Evolutionary conservation across 352 stramenopile genomes (phyloP).

Genomic region (Phytophthora brassicae): DNA sequence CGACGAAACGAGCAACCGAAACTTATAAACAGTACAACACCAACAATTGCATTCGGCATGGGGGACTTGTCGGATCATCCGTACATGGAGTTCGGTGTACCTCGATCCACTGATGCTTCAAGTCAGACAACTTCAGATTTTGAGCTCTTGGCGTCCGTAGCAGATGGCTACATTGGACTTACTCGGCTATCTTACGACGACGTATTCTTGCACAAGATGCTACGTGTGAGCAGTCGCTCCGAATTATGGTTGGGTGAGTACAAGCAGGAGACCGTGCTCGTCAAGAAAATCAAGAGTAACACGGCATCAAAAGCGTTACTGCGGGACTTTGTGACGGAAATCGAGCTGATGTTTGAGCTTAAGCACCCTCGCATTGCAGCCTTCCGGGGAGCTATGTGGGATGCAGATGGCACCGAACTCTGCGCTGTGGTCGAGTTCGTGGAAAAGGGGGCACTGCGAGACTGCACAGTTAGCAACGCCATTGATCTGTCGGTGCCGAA

Average conservation of each 20-base stretch:
- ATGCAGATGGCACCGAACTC: slow-evolving; percentile 66
- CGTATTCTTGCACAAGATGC: slow-evolving; percentile 69
- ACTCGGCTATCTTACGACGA: slow-evolving; percentile 71
- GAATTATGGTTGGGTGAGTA: slow-evolving; percentile 81
- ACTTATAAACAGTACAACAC: slow-evolving; percentile 47
- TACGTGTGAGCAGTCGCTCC: slow-evolving; percentile 70
- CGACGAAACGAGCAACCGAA: slow-evolving; percentile 50
- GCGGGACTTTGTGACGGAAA: slow-evolving; percentile 80
- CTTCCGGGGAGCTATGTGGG: slow-evolving; percentile 78
- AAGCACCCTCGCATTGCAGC: slow-evolving; percentile 65
- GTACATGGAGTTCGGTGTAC: slow-evolving; percentile 53
- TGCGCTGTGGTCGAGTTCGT: slow-evolving; percentile 77
- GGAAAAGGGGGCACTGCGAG: slow-evolving; percentile 60
- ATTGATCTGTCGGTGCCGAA: slow-evolving; percentile 54
- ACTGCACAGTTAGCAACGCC: slow-evolving; percentile 44
- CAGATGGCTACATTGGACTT: slow-evolving; percentile 69
- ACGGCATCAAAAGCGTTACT: slow-evolving; percentile 62
- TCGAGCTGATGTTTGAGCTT: slow-evolving; percentile 74
- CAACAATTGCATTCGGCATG: slow-evolving; percentile 60
- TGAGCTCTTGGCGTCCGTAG: slow-evolving; percentile 63
- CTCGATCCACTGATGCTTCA: slow-evolving; percentile 44
- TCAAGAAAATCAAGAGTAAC: slow-evolving; percentile 86
- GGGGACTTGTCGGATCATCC: slow-evolving; percentile 56
- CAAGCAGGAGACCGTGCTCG: slow-evolving; percentile 56
- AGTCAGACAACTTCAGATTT: slow-evolving; percentile 79